Evolutionary conservation across 2,329 filamentous ascomycete genomes (phyloP).

Genomic region (Rhynchosporium secalis): DNA sequence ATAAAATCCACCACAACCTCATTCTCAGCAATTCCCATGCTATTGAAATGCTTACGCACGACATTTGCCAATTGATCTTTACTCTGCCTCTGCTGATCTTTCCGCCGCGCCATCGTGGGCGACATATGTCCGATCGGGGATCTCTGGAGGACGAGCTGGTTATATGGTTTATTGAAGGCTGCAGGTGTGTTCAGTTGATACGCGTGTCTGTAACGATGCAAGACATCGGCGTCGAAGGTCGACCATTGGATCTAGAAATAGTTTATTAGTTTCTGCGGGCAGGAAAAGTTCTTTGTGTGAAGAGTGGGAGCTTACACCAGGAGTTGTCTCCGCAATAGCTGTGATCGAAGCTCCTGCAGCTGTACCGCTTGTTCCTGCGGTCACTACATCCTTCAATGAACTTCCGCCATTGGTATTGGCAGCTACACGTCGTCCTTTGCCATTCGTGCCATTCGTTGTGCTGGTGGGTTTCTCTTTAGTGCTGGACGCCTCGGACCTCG

Average conservation of each 20-base stretch:
- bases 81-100: slow-evolving; percentile 63
- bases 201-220: slow-evolving; percentile 74
- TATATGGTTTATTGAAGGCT: slow-evolving; percentile 65
- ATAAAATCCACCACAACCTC: slow-evolving; percentile 69
- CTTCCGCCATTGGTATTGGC: slow-evolving; percentile 31
- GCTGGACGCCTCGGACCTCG: slow-evolving; percentile 41
- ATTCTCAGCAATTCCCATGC: slow-evolving; percentile 74
- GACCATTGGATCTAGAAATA: slow-evolving; percentile 59
- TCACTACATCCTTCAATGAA: slow-evolving; percentile 37
- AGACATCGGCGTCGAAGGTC: slow-evolving; percentile 63
- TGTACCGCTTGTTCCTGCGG: slow-evolving; percentile 25
- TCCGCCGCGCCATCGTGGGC: slow-evolving; percentile 71
- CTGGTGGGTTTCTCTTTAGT: slow-evolving; percentile 40
- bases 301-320: slow-evolving; percentile 32
- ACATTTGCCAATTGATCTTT: slow-evolving; percentile 71
- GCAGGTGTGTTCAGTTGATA: slow-evolving; percentile 71
- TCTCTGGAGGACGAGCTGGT: slow-evolving; percentile 61
- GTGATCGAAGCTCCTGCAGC: slow-evolving; percentile 22
- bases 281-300: not conserved
- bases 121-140: slow-evolving; percentile 69
- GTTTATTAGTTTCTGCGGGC: not conserved
- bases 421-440: slow-evolving; percentile 37
- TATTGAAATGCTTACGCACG: slow-evolving; percentile 83
- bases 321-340: slow-evolving; percentile 29
- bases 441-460: slow-evolving; percentile 29